A percentile compares a stretch with the other conserved stretches of the same genome.
These are phyloP conservation scores for Phanerodontia chrysosporium DNA, from an alignment of 768 basidiomycete genomes.

Conservation along the genomic window DNA sequence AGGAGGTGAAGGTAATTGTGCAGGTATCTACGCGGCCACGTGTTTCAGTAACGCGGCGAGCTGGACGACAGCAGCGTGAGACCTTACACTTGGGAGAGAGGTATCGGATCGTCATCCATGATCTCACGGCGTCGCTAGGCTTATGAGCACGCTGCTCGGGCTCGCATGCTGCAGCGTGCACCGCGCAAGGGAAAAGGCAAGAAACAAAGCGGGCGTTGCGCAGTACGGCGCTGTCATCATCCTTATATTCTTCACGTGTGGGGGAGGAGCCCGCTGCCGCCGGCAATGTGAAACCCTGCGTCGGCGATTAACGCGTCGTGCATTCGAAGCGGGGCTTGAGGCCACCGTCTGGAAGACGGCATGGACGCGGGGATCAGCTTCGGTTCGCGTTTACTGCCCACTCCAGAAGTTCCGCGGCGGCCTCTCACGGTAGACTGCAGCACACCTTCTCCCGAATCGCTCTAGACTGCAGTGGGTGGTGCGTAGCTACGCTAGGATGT, in stretches of 20 bases:
- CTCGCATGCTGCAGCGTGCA: background rate
- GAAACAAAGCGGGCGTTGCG: background rate
- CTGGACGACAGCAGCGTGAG: background rate
- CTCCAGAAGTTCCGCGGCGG: too few relatives aligned
- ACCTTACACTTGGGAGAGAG: background rate
- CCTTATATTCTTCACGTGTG: background rate
- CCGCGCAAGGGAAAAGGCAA: background rate
- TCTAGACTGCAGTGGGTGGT: too few relatives aligned
- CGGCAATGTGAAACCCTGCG: background rate
- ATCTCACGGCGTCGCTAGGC: background rate
- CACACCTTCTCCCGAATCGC: too few relatives aligned
- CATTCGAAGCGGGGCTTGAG: background rate
- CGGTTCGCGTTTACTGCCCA: too few relatives aligned
- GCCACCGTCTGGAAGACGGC: background rate
- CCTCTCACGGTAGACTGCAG: too few relatives aligned
- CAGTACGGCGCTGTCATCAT: background rate
- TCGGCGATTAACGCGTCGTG: background rate
- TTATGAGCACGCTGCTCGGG: background rate
- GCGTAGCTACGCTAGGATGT: too few relatives aligned
- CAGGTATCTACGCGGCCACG: constrained; percentile 11
- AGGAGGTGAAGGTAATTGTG: constrained; percentile 22
- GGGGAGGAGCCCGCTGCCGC: background rate
- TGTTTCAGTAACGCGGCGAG: background rate
- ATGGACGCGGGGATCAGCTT: too few relatives aligned
- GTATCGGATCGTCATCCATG: background rate